Evolutionary conservation across 305 asterid genomes (phyloP).

Genomic region (Fraxinus platypoda): DNA sequence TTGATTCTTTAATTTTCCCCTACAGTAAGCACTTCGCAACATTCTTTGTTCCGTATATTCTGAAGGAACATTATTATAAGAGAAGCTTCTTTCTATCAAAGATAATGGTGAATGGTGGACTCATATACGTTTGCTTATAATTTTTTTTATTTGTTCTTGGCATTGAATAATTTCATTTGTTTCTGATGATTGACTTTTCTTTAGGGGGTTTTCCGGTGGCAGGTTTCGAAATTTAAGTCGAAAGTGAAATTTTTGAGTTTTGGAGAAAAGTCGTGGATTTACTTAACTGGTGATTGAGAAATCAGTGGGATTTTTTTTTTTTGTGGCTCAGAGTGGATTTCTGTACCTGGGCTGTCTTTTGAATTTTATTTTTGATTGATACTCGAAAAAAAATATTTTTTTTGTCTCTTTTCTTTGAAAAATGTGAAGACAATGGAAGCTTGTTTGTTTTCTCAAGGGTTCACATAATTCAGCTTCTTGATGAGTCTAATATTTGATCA

Average conservation of each 20-base stretch:
- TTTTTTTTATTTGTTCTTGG: neutral
- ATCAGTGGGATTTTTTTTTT: neutral
- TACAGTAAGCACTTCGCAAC: neutral
- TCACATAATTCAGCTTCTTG: neutral
- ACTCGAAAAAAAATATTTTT: neutral
- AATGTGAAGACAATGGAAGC: neutral
- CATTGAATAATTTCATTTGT: neutral
- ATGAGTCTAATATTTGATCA: neutral
- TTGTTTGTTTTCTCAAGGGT: conserved; percentile 1
- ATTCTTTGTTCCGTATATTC: neutral
- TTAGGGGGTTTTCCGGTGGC: neutral
- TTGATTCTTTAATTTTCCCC: too few relatives aligned
- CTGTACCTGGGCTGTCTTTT: neutral
- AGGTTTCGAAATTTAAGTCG: neutral
- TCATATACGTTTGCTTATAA: neutral
- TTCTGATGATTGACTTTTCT: neutral
- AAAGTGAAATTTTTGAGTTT: conserved; percentile 13
- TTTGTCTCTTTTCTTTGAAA: neutral
- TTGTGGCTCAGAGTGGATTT: neutral
- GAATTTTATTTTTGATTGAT: neutral
- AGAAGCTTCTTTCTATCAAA: neutral
- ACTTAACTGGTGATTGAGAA: neutral
- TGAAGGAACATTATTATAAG: too few relatives aligned
- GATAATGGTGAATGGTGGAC: neutral
- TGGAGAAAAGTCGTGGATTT: conserved; percentile 1